phyloP scores from a whole-genome alignment of 768 basidiomycete species.

The Leccinum arenicola region DNA sequence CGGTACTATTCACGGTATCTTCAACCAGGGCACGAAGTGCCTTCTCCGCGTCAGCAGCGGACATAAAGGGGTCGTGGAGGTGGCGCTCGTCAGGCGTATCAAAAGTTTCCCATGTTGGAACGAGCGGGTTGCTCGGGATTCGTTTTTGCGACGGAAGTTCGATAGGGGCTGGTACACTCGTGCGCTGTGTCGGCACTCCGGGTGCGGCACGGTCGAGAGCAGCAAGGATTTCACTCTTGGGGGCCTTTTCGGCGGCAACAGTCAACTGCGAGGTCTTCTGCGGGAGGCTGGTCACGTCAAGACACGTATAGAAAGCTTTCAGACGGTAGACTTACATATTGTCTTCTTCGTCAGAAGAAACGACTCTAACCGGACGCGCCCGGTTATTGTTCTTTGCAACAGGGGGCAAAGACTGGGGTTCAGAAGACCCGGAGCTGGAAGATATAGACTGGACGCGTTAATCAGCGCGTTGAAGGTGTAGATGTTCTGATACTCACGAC shows the following conservation, averaged over 20 bases:
- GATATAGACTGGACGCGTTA: slow-evolving; percentile 14
- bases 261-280: not conserved
- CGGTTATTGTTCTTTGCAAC: slow-evolving; percentile 5
- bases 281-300: slow-evolving; percentile 12
- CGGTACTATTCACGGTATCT: slow-evolving; percentile 55
- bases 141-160: slow-evolving; percentile 24
- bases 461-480: not conserved
- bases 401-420: slow-evolving; percentile 19
- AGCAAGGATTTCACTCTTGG: slow-evolving; percentile 19
- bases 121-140: slow-evolving; percentile 11
- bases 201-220: slow-evolving; percentile 25
- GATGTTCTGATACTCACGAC: slow-evolving; percentile 19
- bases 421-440: slow-evolving; percentile 17
- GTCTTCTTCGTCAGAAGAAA: slow-evolving; percentile 33
- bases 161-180: slow-evolving; percentile 32
- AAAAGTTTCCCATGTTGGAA: slow-evolving; percentile 31
- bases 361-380: slow-evolving; percentile 16
- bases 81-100: slow-evolving; percentile 25
- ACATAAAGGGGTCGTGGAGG: slow-evolving; percentile 33
- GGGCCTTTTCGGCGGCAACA: not conserved
- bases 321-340: slow-evolving; percentile 7
- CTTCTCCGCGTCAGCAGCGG: slow-evolving; percentile 65
- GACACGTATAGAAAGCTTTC: not conserved
- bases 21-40: slow-evolving; percentile 75
- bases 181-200: slow-evolving; percentile 14